These are phyloP conservation scores for Drosera capensis DNA, from an alignment of 148 eudicot species.

Conservation along the genomic window DNA sequence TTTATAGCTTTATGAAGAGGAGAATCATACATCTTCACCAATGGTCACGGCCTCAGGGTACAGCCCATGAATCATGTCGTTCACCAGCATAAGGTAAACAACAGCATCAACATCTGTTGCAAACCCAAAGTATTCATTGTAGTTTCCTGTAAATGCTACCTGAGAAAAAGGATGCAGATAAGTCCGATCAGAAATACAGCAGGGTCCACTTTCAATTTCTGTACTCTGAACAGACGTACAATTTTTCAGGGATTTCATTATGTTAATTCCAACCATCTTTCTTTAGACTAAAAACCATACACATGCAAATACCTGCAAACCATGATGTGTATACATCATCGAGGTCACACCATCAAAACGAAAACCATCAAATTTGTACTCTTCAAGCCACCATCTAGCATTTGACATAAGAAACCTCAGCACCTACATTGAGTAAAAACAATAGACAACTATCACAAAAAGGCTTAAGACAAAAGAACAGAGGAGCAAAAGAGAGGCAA, in stretches of 20 bases:
- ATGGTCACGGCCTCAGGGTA: slow-evolving; percentile 74
- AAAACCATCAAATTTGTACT: slow-evolving; percentile 95
- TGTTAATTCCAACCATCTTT: too few species aligned
- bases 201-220: too few species aligned
- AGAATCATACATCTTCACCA: slow-evolving; percentile 86
- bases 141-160: slow-evolving; percentile 89
- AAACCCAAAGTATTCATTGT: slow-evolving; percentile 75
- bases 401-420: slow-evolving; percentile 85
- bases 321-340: slow-evolving; percentile 99
- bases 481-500: neutral
- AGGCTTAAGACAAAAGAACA: neutral
- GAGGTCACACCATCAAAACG: slow-evolving; percentile 99
- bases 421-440: slow-evolving; percentile 34
- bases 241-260: neutral
- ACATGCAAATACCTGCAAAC: slow-evolving; percentile 48
- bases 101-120: slow-evolving; percentile 95
- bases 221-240: neutral
- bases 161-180: slow-evolving; percentile 5
- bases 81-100: slow-evolving; percentile 90
- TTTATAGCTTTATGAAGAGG: slow-evolving; percentile 6
- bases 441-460: slow-evolving; percentile 3
- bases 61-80: slow-evolving; percentile 89
- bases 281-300: slow-evolving; percentile 3
- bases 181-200: neutral
- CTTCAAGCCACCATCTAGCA: slow-evolving; percentile 99